Evolutionary conservation across 176 grass and related monocot genomes (phyloP), one percentile per base, ranked within the genome.

Genomic region (Pontederia paniculata): DNA sequence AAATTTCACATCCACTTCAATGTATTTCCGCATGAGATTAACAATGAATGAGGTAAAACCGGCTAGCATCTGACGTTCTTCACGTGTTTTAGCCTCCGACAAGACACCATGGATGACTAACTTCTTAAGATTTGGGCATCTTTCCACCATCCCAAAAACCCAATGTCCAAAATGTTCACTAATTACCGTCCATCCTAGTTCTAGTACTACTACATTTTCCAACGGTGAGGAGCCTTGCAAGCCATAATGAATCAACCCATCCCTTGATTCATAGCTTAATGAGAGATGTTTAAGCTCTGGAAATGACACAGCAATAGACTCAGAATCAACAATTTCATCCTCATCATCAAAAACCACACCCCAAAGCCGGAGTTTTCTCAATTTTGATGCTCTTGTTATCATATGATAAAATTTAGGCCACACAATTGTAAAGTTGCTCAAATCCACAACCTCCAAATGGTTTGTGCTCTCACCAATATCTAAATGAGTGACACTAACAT

Each of bases 121-220:
- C 66, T 91, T 98, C 75, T 91, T 98, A 42, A 98, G 81, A 73
- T 98, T 88, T 58, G 86, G 93, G 54, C 93, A 91, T 74, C 77
- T 90, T 73, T 82, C 86, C 57, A 98, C 84, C 86, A 98, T 98
- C 65, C 93, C 83, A 84, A 88, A 87, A 52, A 98, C 83, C 93
- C 86, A 98, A 41, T 81, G 93, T 49, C 86, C 86, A 74, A 98
- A 98, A 45, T 98, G 83, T 54, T 98, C 86, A 23, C 80, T 88
- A 81, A 91, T 91, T 54, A 98, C 80, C 37, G 80, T 87, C 93
- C 93, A 91, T 60, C 93, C 93, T 82, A 98, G 73, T 80, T 98
- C 83, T 58, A 98, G 64, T 63, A 83, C 58, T 19, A 58, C 80
- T 48, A 98, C 86, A 77, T 98, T 98, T 21, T 80, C 86, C 42